Evolutionary conservation across 306 rosid genomes (phyloP), one percentile per base, ranked within the genome.

Genomic region (Prunus armeniaca): DNA sequence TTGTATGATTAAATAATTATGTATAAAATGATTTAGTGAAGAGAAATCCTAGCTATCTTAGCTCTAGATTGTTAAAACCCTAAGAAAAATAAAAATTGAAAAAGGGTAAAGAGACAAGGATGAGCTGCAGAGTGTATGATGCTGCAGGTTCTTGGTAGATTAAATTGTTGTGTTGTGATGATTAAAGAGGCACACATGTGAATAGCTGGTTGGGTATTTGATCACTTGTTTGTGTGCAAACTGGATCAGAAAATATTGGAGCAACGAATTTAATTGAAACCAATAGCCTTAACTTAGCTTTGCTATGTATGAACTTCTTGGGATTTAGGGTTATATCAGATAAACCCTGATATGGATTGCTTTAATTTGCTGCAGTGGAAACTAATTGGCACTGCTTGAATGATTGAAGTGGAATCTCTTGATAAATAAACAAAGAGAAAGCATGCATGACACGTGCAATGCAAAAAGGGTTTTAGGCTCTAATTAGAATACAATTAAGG

Each of bases 141-240:
- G 77, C 67, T 62, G 45, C 20, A 11, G 28, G 41, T 43, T 65
- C 71, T 80, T 62, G 61, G 81, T 66, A 70, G 52, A 80, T 86
- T 86, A 79, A 34, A 34, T 86, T 87, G 89, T 81, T 81, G 79
- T 73, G 84, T 82, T 78, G 86, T 74, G 81, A 87, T 87, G 84
- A 88, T 85, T 86, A 79, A 76, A 61, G 81, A 76, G 64, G 80
- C 80, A 82, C 80, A 81, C 96, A 87, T 85, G 93, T 91, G 96
- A 88, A 84, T 79, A 69, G 81, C 76, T 85, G 77, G 84, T 12
- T 30, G 20, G 77, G 86, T 87, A 73, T 79, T 71, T 65, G 65
- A 76, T 78, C 63, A 25, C 81, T 74, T 84, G 78, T 86, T 83
- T 82, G 80, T 81, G 71, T 51, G 43, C 78, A 75, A 43, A 75